phyloP scores from a whole-genome alignment of 768 basidiomycete genomes.

The Pisolithus orientalis region DNA sequence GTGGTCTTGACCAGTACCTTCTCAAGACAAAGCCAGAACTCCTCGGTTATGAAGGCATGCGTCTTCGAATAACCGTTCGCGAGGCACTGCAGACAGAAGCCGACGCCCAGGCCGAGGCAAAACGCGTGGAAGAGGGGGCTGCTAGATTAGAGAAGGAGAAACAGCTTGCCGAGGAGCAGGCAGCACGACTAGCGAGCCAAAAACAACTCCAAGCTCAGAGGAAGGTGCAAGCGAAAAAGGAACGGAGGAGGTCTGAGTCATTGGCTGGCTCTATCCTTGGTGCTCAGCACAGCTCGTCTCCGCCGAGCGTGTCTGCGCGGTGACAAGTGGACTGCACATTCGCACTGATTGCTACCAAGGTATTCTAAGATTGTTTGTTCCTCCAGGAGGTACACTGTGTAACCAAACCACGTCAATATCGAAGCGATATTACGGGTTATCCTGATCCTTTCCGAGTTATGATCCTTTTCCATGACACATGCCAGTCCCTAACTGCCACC shows the following conservation, averaged over 20 bases:
- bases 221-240: not conserved
- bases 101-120: conserved; percentile 6
- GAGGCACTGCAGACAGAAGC: conserved; percentile 16
- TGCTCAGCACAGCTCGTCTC: not conserved
- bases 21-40: conserved; percentile 36
- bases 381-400: too few species aligned
- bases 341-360: too few species aligned
- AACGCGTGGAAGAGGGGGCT: conserved; percentile 6
- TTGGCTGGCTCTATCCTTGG: conserved; percentile 2
- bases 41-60: conserved; percentile 37
- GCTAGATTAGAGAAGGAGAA: not conserved
- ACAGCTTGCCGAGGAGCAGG: conserved; percentile 1
- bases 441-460: not conserved
- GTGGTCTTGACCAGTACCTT: conserved; percentile 69
- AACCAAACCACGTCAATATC: too few species aligned
- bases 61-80: conserved; percentile 37
- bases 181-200: not conserved
- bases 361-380: too few species aligned
- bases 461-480: not conserved
- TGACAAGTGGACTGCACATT: not conserved
- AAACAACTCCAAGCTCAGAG: not conserved
- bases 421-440: not conserved
- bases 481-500: too few species aligned
- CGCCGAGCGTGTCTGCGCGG: not conserved
- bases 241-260: not conserved